A percentile compares a stretch with the other conserved stretches of the same genome.
These are phyloP conservation scores for Brassica rapa DNA, from an alignment of 345 rosid species.

Conservation along the genomic window DNA sequence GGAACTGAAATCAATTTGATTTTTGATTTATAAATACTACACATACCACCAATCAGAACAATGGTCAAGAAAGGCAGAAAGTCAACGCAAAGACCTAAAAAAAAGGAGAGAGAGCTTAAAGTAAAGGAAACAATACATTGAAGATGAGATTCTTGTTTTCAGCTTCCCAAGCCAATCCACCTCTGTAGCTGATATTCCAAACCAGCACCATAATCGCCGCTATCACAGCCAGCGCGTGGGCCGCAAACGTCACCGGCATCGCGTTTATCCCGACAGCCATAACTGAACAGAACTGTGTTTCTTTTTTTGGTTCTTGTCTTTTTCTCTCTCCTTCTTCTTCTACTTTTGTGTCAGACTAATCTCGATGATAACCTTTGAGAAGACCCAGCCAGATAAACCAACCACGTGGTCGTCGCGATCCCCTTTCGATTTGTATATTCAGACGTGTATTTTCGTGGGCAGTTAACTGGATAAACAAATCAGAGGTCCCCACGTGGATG, in stretches of 20 bases:
- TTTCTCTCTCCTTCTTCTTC: constrained; percentile 3
- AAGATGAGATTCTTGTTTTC: constrained; percentile 84
- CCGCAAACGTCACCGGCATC: constrained; percentile 54
- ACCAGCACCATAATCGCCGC: constrained; percentile 71
- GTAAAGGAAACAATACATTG: constrained; percentile 52
- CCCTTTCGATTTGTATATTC: not conserved
- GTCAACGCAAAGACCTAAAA: constrained; percentile 32
- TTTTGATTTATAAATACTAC: not conserved
- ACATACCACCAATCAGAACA: not conserved
- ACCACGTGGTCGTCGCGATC: not conserved
- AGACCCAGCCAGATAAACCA: not conserved
- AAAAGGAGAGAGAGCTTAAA: not conserved
- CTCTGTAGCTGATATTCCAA: constrained; percentile 75
- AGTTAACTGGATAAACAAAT: not conserved
- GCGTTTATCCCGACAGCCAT: constrained; percentile 63
- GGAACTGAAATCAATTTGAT: not conserved
- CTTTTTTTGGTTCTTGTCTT: not conserved
- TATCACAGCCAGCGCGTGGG: constrained; percentile 61
- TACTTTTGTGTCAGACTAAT: constrained; percentile 5
- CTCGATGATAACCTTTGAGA: constrained; percentile 1
- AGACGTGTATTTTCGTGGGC: not conserved
- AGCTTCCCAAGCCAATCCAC: constrained; percentile 98
- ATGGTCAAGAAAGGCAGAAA: not conserved
- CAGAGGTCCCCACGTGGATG: not conserved
- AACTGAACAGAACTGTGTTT: not conserved